Base-by-base conservation (phyloP, 768 basidiomycete genomes). In the Tubosaeta sp. region DNA sequence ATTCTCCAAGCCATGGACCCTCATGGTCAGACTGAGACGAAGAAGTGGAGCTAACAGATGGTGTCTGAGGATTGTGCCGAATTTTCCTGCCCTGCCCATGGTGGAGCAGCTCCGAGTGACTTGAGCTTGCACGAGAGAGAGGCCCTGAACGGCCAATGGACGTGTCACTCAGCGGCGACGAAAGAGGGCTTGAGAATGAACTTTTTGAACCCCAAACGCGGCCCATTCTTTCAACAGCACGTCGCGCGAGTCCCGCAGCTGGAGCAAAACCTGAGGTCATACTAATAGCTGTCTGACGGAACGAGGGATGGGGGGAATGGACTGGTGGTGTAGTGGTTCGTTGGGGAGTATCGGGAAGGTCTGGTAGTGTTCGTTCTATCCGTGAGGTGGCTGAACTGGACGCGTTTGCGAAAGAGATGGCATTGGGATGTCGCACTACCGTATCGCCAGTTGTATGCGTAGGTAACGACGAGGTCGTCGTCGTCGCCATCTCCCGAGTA, bases 211-310 rank as follows among this genome's bases (percentile, higher is more conserved):
- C 82, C 78, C 78, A 84, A 19, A 79, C 83, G 37, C 81, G 78
- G 35, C 84, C 83, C 74, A 90, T 81, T 67, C 82, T 85, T 71
- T 89, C 88, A 4, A 87, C 86, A 4, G 89, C 87, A 51, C 85
- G 79, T 62, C 83, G 85, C 10, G 87, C 88, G 9, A 88, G 75
- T 9, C 86, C 87, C 16, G 86, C 85, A 19, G 84, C 85, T 26
- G 86, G 85, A 3, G 83, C 82, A 44, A 88, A 75, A 38, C 82
- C 77, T 35, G 76, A 77, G 3, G 85, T 80, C 72, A 90, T 83
- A 59, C 86, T 88, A 56, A 89, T 77, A 16, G 88, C 79, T n/a
- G 85, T 82, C 61, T 82, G 84, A 19, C 85, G 72, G 55, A 78
- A 70, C 26, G 73, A 70, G 11, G 71, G 67, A 39, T 68, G 63